phyloP scores from a whole-genome alignment of 345 rosid genomes.

The Aethionema arabicum region DNA sequence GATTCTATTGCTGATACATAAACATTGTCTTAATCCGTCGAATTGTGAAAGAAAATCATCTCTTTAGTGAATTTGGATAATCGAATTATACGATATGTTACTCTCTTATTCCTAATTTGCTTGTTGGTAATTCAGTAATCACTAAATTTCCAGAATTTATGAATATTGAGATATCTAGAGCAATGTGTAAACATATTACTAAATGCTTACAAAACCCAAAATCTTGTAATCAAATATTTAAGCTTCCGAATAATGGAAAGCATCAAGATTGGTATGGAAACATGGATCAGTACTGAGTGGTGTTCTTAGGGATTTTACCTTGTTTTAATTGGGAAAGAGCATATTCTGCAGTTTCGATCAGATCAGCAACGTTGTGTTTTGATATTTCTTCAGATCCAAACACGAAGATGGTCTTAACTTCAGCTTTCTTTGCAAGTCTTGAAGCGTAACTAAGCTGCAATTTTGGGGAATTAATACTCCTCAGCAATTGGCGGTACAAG shows the following conservation, averaged over 20 bases:
- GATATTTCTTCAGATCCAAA: constrained; percentile 54
- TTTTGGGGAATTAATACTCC: constrained; percentile 55
- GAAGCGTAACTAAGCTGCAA: constrained; percentile 57
- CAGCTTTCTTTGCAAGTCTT: constrained; percentile 61
- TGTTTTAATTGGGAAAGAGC: constrained; percentile 50
- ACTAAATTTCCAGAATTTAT: no score
- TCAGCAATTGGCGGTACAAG: constrained; percentile 52
- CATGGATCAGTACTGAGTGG: constrained; percentile 30
- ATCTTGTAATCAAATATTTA: neutral
- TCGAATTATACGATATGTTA: neutral
- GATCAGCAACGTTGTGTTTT: constrained; percentile 53
- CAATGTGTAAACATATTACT: neutral
- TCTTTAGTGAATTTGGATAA: neutral
- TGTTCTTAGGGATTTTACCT: constrained; percentile 51
- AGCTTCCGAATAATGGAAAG: neutral
- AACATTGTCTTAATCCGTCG: neutral
- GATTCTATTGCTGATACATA: neutral
- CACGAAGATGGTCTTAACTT: constrained; percentile 53
- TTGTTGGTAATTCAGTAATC: neutral
- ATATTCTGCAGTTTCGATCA: constrained; percentile 51
- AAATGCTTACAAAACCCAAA: neutral
- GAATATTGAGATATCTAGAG: no score
- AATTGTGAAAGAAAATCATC: constrained; percentile 18
- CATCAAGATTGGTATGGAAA: neutral
- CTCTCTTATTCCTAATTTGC: neutral